Evolutionary conservation across 495 filamentous ascomycete species (phyloP), one percentile per base, ranked within the genome.

Genomic region (Penicillium waksmanii): DNA sequence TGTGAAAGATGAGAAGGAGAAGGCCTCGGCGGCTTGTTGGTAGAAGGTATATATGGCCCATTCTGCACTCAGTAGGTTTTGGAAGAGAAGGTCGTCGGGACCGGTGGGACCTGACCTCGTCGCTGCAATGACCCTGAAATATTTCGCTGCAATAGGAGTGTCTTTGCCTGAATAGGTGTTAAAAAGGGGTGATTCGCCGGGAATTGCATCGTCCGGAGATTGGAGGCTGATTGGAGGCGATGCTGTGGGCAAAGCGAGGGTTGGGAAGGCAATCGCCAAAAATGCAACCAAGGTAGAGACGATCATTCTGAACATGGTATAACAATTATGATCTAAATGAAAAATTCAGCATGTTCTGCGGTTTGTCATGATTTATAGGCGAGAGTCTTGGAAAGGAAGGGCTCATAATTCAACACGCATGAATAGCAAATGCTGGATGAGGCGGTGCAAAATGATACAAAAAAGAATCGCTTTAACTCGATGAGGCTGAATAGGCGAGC

Each of bases 1-100:
- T 38, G 71, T 68, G 57, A 84, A 84, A 44, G 70, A 61, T 1
- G 67, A 58, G 23, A 58, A 25, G 34, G 73, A 77, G 66, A 82
- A 85, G 12, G 60, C 55, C 51, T 82, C 79, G 19, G 83, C 74
- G 34, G 73, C 80, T 44, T 74, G 53, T 60, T 84, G 82, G 64
- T 85, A 85, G 64, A 85, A 83, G 44, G 67, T 66, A 65, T 78
- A 85, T 64, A 85, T 83, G 35, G 78, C 59, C 82, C 80, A 85
- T 57, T 84, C 81, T 35, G 82, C 82, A 1, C 73, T 66, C 2
- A 83, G 74, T 9, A 85, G 67, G 60, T 85, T 83, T 61, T 85
- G 82, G 71, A 79, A 84, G 12, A 77, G 67, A 18, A 68, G 51
- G 63, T 85, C 81, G 55, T 84, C 80, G 12, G 60, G 60, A 3